Conservation (phyloP, 768 basidiomycete genomes). For the Rhizopogon rudus region DNA sequence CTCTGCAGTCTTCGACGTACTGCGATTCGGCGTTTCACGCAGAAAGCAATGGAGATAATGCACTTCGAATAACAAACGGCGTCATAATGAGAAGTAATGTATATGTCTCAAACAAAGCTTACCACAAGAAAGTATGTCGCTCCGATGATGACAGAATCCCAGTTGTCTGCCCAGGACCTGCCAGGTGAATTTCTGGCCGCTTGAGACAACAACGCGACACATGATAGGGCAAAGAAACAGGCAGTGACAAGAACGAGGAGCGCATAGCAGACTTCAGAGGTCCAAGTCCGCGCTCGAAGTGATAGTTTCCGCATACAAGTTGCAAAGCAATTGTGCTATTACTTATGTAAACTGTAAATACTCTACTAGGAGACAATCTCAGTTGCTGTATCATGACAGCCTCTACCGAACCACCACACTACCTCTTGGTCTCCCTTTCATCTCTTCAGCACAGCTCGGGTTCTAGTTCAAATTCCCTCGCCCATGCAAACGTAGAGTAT, state of each 20-base stretch:
- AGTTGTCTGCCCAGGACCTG: slow-evolving; percentile 53
- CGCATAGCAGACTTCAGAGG: slow-evolving; percentile 51
- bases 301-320: slow-evolving; percentile 24
- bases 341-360: not conserved
- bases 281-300: slow-evolving; percentile 40
- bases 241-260: slow-evolving; percentile 45
- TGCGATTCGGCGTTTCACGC: slow-evolving; percentile 63
- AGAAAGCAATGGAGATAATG: slow-evolving; percentile 53
- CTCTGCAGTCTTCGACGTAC: slow-evolving; percentile 60
- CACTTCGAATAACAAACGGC: slow-evolving; percentile 33
- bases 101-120: slow-evolving; percentile 16
- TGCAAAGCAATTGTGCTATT: not conserved
- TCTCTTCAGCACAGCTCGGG: slow-evolving; percentile 34
- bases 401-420: slow-evolving; percentile 47
- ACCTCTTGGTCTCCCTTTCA: slow-evolving; percentile 62
- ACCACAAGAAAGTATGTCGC: slow-evolving; percentile 71
- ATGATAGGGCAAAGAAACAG: slow-evolving; percentile 58
- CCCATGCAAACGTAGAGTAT: slow-evolving; percentile 74
- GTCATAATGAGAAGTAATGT: not conserved
- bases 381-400: slow-evolving; percentile 6
- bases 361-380: too few relatives aligned
- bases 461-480: slow-evolving; percentile 31
- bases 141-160: slow-evolving; percentile 64
- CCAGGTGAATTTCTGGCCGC: slow-evolving; percentile 61
- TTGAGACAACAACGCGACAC: slow-evolving; percentile 61